Conservation (phyloP, 2,329 filamentous ascomycete species). For the Mycosphaerella arachidis region DNA sequence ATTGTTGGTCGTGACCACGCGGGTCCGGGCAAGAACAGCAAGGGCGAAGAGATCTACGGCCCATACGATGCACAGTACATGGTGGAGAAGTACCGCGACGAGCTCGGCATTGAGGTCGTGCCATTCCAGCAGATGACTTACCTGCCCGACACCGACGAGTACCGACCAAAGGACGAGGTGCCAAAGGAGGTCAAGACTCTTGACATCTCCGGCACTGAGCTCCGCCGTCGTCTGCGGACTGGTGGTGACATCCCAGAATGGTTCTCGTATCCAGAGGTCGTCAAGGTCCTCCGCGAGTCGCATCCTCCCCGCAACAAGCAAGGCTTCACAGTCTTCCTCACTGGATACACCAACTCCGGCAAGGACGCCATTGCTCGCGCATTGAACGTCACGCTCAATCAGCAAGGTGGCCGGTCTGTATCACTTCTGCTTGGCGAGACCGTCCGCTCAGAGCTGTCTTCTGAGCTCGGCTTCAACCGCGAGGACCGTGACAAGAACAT, state of each 20-base stretch:
- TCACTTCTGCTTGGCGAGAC: conserved; percentile 94
- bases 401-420: conserved; percentile 92
- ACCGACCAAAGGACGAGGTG: conserved; percentile 88
- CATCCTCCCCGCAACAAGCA: conserved; percentile 87
- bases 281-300: conserved; percentile 91
- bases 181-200: conserved; percentile 72
- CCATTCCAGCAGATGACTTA: conserved; percentile 99
- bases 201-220: conserved; percentile 61
- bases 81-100: conserved; percentile 91
- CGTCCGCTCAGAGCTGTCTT: conserved; percentile 85
- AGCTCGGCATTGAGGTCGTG: conserved; percentile 97
- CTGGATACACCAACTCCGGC: conserved; percentile 91
- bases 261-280: conserved; percentile 99
- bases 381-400: conserved; percentile 93
- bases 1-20: conserved; percentile 98
- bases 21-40: conserved; percentile 95
- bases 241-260: conserved; percentile 95
- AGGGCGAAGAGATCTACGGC: conserved; percentile 94
- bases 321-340: conserved; percentile 98
- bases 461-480: conserved; percentile 90
- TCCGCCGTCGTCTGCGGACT: conserved; percentile 83
- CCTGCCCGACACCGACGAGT: conserved; percentile 94
- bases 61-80: conserved; percentile 96
- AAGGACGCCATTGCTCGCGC: conserved; percentile 96
- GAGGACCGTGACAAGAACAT: conserved; percentile 95